Evolutionary conservation across 1,284 basidiomycete genomes (phyloP), one percentile per base, ranked within the genome.

Genomic region (Blastosporella zonata): DNA sequence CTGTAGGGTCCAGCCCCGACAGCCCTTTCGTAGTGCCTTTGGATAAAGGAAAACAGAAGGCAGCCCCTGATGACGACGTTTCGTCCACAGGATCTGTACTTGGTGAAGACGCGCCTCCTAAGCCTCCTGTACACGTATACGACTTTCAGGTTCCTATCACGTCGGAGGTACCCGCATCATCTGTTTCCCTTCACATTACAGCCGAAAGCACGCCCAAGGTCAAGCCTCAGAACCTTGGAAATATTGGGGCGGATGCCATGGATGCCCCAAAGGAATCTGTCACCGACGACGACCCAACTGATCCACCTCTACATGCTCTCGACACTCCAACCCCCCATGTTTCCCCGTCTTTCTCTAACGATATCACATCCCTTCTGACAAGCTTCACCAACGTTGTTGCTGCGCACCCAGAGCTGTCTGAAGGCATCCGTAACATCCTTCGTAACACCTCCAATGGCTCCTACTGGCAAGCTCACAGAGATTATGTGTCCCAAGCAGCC

Each of bases 321-420:
- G 74, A 74, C 43, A 50, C 63, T 42, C 54, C 64, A 40, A 55
- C 63, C 20, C 23, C 61, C 6, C 56, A 63, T 13, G 50, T 62
- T 8, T 62, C 71, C 47, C 62, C 76, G 13, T 80, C 80, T 9
- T 72, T 90, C 45, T 73, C 78, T 2, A 69, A 75, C 49, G 87
- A 90, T 54, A 62, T 89, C 35, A 82, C 84, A 1, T 62, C 72
- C 1, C 68, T 90, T 23, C 65, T 90, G 49, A 72, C 71, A 38
- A 72, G 72, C 2, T 61, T 88, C 44, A 77, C 74, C 28, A 67
- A 61, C 17, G 71, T 81, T 20, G 65, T 89, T 39, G 66, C 75
- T 0, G 64, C 76, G 6, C 84, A 89, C 57, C 87, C 87, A 2
- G 86, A 90, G 55, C 64, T 90, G 9, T 77, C 82, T 1, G 82